phyloP scores from a whole-genome alignment of 371 early-diverging fungal genomes.

The Mucor saturninus region DNA sequence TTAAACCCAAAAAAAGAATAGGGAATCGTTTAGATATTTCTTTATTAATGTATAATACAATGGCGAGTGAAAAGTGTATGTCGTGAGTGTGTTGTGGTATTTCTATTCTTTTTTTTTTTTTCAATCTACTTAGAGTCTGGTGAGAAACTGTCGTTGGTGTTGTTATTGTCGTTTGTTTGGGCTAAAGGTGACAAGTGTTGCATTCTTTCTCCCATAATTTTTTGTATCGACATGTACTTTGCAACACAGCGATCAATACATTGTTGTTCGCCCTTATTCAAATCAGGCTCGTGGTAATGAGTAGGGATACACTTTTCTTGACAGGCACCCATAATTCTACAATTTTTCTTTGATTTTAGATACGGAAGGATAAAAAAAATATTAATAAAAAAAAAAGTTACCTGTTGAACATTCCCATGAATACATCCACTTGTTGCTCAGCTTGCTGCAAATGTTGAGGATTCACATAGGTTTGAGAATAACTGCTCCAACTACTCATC shows the following conservation, averaged over 20 bases:
- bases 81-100: slow-evolving; percentile 5
- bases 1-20: neutral
- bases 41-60: slow-evolving; percentile 12
- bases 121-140: slow-evolving; percentile 1
- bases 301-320: slow-evolving; percentile 88
- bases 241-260: slow-evolving; percentile 93
- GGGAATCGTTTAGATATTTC: slow-evolving; percentile 5
- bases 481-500: slow-evolving; percentile 49
- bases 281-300: slow-evolving; percentile 83
- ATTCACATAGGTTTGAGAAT: slow-evolving; percentile 57
- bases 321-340: slow-evolving; percentile 83
- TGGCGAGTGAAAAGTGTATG: slow-evolving; percentile 2
- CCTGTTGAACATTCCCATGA: slow-evolving; percentile 78
- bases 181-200: slow-evolving; percentile 45
- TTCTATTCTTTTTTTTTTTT: neutral
- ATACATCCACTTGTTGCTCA: slow-evolving; percentile 82
- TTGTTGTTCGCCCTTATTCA: slow-evolving; percentile 95
- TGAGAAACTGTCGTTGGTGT: slow-evolving; percentile 12
- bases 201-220: slow-evolving; percentile 73
- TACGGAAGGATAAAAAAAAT: neutral
- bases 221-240: slow-evolving; percentile 84
- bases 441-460: slow-evolving; percentile 72
- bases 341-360: neutral
- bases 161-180: slow-evolving; percentile 6
- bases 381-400: slow-evolving; percentile 25